A percentile compares a stretch with the other conserved stretches of the same genome.
phyloP scores from a whole-genome alignment of 352 stramenopile genomes.

The Globisporangium megalacanthum region DNA sequence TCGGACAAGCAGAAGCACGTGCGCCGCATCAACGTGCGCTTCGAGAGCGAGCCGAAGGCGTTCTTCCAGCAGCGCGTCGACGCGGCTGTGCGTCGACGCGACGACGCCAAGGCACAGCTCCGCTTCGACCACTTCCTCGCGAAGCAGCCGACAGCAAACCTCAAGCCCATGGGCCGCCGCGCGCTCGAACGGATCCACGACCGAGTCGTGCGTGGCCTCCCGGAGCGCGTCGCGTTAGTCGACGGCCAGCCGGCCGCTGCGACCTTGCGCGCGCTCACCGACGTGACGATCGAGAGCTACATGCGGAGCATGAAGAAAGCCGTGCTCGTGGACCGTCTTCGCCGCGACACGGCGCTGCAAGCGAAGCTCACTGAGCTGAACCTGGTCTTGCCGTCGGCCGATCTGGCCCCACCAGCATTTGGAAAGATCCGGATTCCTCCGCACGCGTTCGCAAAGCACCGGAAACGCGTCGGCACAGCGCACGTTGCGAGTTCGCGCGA shows the following conservation, averaged over 20 bases:
- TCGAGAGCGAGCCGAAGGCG: slow-evolving; percentile 69
- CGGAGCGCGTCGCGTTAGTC: slow-evolving; percentile 43
- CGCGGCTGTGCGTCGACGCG: slow-evolving; percentile 47
- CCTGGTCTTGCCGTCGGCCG: slow-evolving; percentile 33
- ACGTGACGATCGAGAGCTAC: slow-evolving; percentile 88
- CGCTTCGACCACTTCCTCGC: slow-evolving; percentile 90
- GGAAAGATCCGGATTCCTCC: slow-evolving; percentile 79
- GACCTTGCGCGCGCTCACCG: slow-evolving; percentile 81
- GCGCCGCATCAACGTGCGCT: slow-evolving; percentile 89
- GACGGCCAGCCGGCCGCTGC: slow-evolving; percentile 51
- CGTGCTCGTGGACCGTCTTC: slow-evolving; percentile 65
- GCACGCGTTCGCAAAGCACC: slow-evolving; percentile 56
- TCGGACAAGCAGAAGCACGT: slow-evolving; percentile 86
- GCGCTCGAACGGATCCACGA: slow-evolving; percentile 83
- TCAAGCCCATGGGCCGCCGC: slow-evolving; percentile 73
- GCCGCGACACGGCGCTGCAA: slow-evolving; percentile 46
- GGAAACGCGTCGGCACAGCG: slow-evolving; percentile 30
- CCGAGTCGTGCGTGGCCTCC: slow-evolving; percentile 78
- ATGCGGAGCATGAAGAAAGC: slow-evolving; percentile 91
- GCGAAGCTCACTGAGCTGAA: slow-evolving; percentile 67
- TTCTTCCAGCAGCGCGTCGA: slow-evolving; percentile 76
- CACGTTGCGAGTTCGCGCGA: slow-evolving; percentile 59
- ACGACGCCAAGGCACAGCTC: slow-evolving; percentile 82
- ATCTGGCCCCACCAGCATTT: slow-evolving; percentile 24
- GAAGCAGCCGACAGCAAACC: slow-evolving; percentile 60